These are phyloP conservation scores for Nevesoporus exiguus DNA, from an alignment of 768 basidiomycete species.

Conservation along the genomic window DNA sequence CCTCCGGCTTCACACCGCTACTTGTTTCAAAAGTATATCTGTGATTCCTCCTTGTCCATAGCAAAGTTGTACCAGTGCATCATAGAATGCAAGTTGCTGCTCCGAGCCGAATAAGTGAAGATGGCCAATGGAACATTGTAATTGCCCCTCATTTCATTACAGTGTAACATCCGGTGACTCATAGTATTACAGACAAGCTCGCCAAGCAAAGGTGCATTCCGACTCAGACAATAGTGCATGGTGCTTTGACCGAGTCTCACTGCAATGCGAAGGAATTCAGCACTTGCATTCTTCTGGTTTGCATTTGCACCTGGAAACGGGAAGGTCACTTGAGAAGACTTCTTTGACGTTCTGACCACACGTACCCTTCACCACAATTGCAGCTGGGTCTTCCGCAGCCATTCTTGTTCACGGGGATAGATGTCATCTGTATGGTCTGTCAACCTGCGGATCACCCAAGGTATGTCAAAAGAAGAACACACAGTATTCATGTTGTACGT, in stretches of 20 bases:
- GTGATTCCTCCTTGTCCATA: no score
- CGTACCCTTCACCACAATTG: background rate
- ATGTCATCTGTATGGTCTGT: background rate
- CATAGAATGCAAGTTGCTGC: background rate
- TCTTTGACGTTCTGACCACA: background rate
- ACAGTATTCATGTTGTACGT: conserved; percentile 7
- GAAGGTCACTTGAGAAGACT: background rate
- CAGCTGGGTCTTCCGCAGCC: conserved; percentile 1
- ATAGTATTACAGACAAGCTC: background rate
- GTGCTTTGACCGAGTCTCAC: background rate
- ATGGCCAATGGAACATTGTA: background rate
- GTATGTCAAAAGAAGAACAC: background rate
- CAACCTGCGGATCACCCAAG: background rate
- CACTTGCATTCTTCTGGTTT: background rate
- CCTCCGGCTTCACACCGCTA: no score
- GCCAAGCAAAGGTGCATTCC: background rate
- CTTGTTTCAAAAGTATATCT: no score
- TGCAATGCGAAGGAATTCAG: background rate
- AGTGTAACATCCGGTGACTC: background rate
- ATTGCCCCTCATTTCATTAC: background rate
- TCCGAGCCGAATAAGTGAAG: background rate
- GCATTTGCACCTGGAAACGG: background rate
- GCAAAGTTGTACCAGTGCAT: no score
- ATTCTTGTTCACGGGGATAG: conserved; percentile 8
- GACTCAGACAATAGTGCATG: background rate